These are phyloP conservation scores for Backusella mclennaniae DNA, from an alignment of 192 early-diverging fungal species.

Conservation along the genomic window DNA sequence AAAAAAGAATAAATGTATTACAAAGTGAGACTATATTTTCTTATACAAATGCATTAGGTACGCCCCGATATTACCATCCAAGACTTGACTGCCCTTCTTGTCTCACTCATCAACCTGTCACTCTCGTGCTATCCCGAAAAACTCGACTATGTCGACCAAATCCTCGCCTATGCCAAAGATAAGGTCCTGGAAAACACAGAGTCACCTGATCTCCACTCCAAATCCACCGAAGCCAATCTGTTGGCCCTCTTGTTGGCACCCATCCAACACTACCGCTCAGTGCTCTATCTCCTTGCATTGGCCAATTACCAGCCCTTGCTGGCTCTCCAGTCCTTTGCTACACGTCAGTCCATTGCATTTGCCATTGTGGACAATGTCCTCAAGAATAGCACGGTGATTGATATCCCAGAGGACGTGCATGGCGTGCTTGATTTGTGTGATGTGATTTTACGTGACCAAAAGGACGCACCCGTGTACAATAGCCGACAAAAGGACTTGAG, in stretches of 20 bases:
- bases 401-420: conserved; percentile 71
- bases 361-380: conserved; percentile 71
- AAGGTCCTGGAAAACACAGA: conserved; percentile 61
- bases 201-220: conserved; percentile 70
- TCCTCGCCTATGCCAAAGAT: conserved; percentile 87
- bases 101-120: conserved; percentile 86
- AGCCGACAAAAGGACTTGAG: conserved; percentile 36
- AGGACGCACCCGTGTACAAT: conserved; percentile 52
- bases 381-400: conserved; percentile 68
- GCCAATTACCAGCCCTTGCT: conserved; percentile 84
- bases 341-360: conserved; percentile 80
- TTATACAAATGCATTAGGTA: not conserved
- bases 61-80: conserved; percentile 90
- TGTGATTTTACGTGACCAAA: conserved; percentile 79
- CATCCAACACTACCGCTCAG: conserved; percentile 74
- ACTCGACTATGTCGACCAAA: conserved; percentile 85
- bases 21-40: not conserved
- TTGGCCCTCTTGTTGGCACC: conserved; percentile 82
- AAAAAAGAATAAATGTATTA: not conserved
- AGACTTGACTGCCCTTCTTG: conserved; percentile 87
- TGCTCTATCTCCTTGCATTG: conserved; percentile 65
- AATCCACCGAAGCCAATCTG: conserved; percentile 71
- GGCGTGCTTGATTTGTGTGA: conserved; percentile 78
- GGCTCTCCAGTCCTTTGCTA: conserved; percentile 77
- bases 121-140: conserved; percentile 90